Conservation (phyloP, 2,329 filamentous ascomycete species). For the Diaporthe ampelina region DNA sequence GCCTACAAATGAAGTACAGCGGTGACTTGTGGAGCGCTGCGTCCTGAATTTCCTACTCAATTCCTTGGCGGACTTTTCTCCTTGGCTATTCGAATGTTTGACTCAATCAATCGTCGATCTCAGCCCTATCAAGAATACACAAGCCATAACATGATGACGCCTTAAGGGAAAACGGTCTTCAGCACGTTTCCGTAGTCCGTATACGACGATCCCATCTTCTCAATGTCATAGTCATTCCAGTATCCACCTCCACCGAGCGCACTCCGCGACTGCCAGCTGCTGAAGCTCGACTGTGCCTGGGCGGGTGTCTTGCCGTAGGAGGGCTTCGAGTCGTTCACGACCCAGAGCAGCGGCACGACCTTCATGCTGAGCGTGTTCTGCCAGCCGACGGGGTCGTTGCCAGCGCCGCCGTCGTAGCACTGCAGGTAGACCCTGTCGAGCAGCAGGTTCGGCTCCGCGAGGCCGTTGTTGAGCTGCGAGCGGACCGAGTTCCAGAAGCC, state of each 20-base stretch:
- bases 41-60: not conserved
- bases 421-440: conserved; percentile 59
- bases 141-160: not conserved
- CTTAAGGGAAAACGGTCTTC: conserved; percentile 12
- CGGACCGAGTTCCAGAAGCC: conserved; percentile 54
- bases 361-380: conserved; percentile 54
- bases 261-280: conserved; percentile 49
- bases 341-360: conserved; percentile 60
- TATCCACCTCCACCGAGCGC: conserved; percentile 57
- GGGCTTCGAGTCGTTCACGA: conserved; percentile 61
- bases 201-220: conserved; percentile 16
- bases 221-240: conserved; percentile 56
- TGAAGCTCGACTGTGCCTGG: conserved; percentile 54
- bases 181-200: conserved; percentile 17
- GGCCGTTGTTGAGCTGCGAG: conserved; percentile 49
- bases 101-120: not conserved
- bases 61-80: not conserved
- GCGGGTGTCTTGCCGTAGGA: conserved; percentile 53
- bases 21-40: not conserved
- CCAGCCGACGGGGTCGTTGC: conserved; percentile 57
- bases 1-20: not conserved
- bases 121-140: not conserved
- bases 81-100: not conserved
- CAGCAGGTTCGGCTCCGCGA: conserved; percentile 45
- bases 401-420: conserved; percentile 60